Evolutionary conservation across 2,329 filamentous ascomycete genomes (phyloP).

Genomic region (Fusarium cicatricum): DNA sequence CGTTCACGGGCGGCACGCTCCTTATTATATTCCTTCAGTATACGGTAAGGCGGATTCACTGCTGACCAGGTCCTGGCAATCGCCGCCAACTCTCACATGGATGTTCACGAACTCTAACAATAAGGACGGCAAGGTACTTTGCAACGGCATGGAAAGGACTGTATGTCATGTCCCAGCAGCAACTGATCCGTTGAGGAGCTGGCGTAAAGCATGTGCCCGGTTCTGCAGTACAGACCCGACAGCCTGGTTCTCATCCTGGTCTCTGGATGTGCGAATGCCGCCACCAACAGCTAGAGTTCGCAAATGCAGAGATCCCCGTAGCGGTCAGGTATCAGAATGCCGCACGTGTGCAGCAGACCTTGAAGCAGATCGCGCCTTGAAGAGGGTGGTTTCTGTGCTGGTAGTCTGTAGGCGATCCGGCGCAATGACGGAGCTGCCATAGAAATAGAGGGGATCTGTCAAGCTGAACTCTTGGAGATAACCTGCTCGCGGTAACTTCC

Average conservation of each 20-base stretch:
- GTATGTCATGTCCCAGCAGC: not conserved
- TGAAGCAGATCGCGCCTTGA: not conserved
- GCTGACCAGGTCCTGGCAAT: no score
- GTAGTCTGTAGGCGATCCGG: not conserved
- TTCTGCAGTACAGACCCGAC: conserved; percentile 9
- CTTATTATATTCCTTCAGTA: no score
- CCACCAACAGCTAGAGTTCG: conserved; percentile 11
- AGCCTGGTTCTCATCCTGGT: conserved; percentile 9
- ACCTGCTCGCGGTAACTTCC: no score
- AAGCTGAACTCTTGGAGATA: no score
- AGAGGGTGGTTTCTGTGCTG: not conserved
- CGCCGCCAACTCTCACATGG: not conserved
- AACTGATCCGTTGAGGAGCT: not conserved
- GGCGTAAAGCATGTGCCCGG: not conserved
- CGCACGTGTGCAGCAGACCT: not conserved
- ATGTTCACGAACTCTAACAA: not conserved
- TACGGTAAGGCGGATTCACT: no score
- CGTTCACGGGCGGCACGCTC: no score
- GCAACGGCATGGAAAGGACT: not conserved
- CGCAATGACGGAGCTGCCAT: not conserved
- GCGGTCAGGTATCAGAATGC: not conserved
- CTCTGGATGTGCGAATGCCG: not conserved
- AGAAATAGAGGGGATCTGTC: no score
- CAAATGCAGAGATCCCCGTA: not conserved
- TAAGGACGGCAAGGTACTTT: not conserved